Evolutionary conservation across 1,139 yeast species (phyloP), one percentile per base, ranked within the genome.

Genomic region (Candida albicans): DNA sequence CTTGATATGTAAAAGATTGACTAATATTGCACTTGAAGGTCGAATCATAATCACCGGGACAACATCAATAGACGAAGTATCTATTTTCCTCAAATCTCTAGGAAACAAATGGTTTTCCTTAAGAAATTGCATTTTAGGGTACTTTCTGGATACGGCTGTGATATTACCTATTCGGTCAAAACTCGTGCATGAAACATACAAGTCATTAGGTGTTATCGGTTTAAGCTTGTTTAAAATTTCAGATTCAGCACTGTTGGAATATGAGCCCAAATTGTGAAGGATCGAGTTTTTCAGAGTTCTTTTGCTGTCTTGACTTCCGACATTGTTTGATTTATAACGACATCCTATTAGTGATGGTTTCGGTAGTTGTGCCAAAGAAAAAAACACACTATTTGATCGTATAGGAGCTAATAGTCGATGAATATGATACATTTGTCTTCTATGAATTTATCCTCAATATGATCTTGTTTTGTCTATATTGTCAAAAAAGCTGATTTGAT

Each of bases 41-140:
- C 97, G 79, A 12, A 90, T 84, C 58, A 88, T 75, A 34, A 93
- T 84, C 28, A 93, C 81, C 0, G 99, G 99, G 8, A 89, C 93
- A 30, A 93, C 87, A 61, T 90, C 96, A 49, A 87, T 84, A 25
- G 87, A 77, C 0, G 96, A 88, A 7, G 95, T 85, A 64, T 93
- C 99, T 44, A 95, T 84, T 56, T 88, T 89, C 4, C 96, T 68
- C 42, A 89, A 68, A 61, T 89, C 96, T 52, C 96, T 74, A 0
- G 96, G 96, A 39, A 84, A 76, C 33, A 89, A 65, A 29, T 87
- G 87, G 57, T 88, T 89, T 49, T 86, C 83, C 46, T 81, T 75
- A 12, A 95, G 69, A 46, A 95, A 79, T 49, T 82, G 80, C 68
- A 86, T 80, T 58, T 89, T 84, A 45, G 88, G 90, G 55, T 81